phyloP scores from a whole-genome alignment of 164 flowering plant species.

The Houttuynia cordata region DNA sequence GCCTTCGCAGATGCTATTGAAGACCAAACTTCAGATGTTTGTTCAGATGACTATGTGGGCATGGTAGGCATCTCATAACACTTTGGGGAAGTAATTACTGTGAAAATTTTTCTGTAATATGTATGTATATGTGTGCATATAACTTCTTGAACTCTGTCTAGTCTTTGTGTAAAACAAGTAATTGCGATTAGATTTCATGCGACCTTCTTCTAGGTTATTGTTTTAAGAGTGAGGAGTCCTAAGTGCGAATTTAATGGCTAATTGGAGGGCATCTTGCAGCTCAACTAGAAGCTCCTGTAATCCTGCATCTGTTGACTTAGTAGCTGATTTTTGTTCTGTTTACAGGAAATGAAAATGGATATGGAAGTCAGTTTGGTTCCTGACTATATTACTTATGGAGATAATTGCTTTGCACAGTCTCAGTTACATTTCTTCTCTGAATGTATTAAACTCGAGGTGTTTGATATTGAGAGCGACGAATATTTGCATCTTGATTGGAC shows the following conservation, averaged over 20 bases:
- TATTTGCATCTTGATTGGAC: constrained; percentile 17
- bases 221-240: neutral
- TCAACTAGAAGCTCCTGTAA: neutral
- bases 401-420: constrained; percentile 18
- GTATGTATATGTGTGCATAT: neutral
- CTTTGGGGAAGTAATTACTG: neutral
- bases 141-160: neutral
- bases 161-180: no score
- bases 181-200: neutral
- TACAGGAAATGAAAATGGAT: constrained; percentile 13
- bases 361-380: constrained; percentile 27
- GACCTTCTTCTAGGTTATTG: neutral
- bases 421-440: constrained; percentile 19
- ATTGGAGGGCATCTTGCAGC: neutral
- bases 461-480: constrained; percentile 9
- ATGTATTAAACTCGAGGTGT: constrained; percentile 21
- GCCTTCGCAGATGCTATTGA: constrained; percentile 6
- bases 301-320: no score
- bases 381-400: constrained; percentile 32
- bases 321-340: neutral
- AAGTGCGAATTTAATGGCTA: neutral
- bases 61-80: constrained; percentile 1
- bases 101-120: neutral
- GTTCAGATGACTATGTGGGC: constrained; percentile 1
- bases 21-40: constrained; percentile 5